phyloP scores from a whole-genome alignment of 2,329 filamentous ascomycete species.

The Aspergillus versicolor region DNA sequence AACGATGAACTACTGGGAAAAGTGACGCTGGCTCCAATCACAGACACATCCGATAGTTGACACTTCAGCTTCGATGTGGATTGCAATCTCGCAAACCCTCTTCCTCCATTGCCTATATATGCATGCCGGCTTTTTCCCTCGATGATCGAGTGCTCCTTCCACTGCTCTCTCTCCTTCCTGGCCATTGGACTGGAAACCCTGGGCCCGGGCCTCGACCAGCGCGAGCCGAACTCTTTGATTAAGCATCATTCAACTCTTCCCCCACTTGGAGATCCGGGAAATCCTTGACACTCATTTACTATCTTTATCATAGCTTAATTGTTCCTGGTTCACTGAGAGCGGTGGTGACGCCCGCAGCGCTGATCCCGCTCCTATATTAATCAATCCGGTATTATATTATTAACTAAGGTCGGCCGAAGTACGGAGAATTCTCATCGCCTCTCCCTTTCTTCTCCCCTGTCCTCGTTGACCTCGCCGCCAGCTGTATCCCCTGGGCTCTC shows the following conservation, averaged over 20 bases:
- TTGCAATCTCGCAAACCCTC: neutral
- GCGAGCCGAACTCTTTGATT: conserved; percentile 1
- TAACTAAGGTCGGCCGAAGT: neutral
- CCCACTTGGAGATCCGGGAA: conserved; percentile 8
- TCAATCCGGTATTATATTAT: neutral
- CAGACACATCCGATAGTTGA: neutral
- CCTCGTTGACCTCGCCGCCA: conserved; percentile 1
- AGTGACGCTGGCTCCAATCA: conserved; percentile 5
- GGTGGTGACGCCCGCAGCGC: conserved; percentile 4
- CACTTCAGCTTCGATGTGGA: neutral
- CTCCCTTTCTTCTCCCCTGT: conserved; percentile 6
- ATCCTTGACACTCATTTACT: neutral
- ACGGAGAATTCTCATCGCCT: conserved; percentile 7
- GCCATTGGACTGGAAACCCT: neutral
- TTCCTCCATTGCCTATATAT: neutral
- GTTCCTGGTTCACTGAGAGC: neutral
- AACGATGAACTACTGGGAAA: neutral
- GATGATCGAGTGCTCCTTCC: neutral
- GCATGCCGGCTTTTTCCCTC: neutral
- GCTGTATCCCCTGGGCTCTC: conserved; percentile 6
- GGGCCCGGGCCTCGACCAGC: conserved; percentile 4
- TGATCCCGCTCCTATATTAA: conserved; percentile 3
- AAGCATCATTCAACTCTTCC: conserved; percentile 10
- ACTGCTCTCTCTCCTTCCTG: neutral
- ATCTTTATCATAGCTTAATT: conserved; percentile 2